Conservation (phyloP, 2,329 filamentous ascomycete genomes). For the Penicillium sp. region DNA sequence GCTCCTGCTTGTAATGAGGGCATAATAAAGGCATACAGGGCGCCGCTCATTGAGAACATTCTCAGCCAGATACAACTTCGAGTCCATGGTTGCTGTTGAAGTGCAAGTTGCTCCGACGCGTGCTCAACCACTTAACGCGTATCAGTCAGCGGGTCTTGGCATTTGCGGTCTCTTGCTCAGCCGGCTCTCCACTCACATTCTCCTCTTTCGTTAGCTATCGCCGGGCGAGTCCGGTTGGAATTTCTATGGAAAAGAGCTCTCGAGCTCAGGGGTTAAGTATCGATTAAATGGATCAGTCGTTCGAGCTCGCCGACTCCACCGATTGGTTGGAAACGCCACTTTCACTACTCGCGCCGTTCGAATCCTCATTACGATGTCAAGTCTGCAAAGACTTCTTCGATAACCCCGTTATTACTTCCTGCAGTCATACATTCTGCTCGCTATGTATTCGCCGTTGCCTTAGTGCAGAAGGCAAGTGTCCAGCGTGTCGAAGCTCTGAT, state of each 20-base stretch:
- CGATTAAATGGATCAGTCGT: conserved; percentile 34
- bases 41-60: conserved; percentile 73
- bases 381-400: conserved; percentile 97
- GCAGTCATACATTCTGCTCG: conserved; percentile 94
- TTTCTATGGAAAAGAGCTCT: not conserved
- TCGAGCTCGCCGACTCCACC: conserved; percentile 45
- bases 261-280: not conserved
- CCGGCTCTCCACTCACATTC: conserved; percentile 11
- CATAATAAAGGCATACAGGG: conserved; percentile 53
- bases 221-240: not conserved
- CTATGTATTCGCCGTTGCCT: conserved; percentile 88
- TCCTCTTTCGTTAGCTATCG: conserved; percentile 4
- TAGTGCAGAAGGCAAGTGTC: conserved; percentile 80
- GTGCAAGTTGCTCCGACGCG: conserved; percentile 29
- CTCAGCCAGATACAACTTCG: conserved; percentile 70
- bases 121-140: conserved; percentile 43
- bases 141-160: conserved; percentile 44
- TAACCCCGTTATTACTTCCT: conserved; percentile 92
- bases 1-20: not conserved
- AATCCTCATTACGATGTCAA: conserved; percentile 85
- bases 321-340: conserved; percentile 51
- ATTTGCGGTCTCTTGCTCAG: conserved; percentile 2
- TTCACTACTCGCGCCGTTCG: conserved; percentile 53
- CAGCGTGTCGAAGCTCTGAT: conserved; percentile 72
- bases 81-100: conserved; percentile 48